Evolutionary conservation across 768 basidiomycete genomes (phyloP).

Genomic region (Rhodotorula babjevae): DNA sequence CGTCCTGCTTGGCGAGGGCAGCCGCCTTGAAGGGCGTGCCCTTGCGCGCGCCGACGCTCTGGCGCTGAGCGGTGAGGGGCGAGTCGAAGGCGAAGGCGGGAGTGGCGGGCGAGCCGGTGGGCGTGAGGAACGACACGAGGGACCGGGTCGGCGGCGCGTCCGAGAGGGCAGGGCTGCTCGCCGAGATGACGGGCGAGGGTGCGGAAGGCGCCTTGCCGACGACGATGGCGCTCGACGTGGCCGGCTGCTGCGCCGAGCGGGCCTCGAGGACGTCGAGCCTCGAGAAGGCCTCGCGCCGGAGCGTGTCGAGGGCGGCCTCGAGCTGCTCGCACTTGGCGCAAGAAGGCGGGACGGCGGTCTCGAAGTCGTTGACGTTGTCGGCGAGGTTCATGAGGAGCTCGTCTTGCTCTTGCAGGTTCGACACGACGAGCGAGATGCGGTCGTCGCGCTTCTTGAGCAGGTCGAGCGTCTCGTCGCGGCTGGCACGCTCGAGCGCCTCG

Average conservation of each 20-base stretch:
- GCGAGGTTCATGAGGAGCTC: neutral
- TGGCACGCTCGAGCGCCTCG: neutral
- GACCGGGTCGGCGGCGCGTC: slow-evolving; percentile 8
- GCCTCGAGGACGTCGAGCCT: neutral
- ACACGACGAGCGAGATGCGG: neutral
- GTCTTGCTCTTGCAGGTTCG: neutral
- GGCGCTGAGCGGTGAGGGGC: neutral
- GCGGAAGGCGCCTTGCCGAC: no score
- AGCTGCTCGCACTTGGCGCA: neutral
- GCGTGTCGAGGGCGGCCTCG: neutral
- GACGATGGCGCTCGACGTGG: neutral
- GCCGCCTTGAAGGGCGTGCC: slow-evolving; percentile 3
- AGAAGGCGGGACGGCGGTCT: accelerated
- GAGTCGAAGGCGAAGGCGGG: neutral
- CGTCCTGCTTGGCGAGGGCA: neutral
- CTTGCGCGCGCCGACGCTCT: neutral
- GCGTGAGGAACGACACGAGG: slow-evolving; percentile 11
- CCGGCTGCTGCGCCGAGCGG: neutral
- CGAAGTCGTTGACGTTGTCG: neutral
- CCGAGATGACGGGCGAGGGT: neutral
- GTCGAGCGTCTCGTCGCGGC: neutral
- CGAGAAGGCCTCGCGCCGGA: neutral
- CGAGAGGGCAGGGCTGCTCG: neutral
- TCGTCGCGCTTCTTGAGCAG: neutral
- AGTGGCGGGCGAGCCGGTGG: neutral